Conservation (phyloP, 2,329 filamentous ascomycete genomes). For the Calonectria montana region DNA sequence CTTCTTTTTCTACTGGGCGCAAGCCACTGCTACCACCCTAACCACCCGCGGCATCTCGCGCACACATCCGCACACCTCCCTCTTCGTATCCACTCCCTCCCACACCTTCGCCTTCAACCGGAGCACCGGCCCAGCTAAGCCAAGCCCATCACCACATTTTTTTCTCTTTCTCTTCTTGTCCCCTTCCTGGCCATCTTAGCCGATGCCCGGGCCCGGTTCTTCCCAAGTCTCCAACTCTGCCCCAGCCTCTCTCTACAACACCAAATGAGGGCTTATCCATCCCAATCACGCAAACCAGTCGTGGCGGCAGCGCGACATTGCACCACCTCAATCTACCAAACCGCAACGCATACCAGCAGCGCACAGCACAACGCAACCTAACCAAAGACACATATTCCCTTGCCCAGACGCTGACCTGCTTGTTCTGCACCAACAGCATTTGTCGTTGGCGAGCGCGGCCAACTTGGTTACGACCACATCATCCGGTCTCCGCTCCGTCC, state of each 20-base stretch:
- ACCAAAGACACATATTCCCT: slow-evolving; percentile 19
- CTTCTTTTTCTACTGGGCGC: slow-evolving; percentile 15
- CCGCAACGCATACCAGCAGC: slow-evolving; percentile 22
- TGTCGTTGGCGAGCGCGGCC: slow-evolving; percentile 20
- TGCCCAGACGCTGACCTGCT: slow-evolving; percentile 21
- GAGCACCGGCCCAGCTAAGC: slow-evolving; percentile 13
- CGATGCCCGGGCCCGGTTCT: slow-evolving; percentile 16
- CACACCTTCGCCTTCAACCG: slow-evolving; percentile 6
- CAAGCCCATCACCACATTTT: slow-evolving; percentile 5
- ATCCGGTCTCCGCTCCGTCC: slow-evolving; percentile 20
- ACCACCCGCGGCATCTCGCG: slow-evolving; percentile 18
- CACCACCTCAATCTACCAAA: slow-evolving; percentile 25
- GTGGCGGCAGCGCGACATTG: slow-evolving; percentile 21
- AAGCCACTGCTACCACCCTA: slow-evolving; percentile 22
- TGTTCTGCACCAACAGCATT: slow-evolving; percentile 18
- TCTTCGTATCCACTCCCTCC: slow-evolving; percentile 12
- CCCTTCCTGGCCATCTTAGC: slow-evolving; percentile 16
- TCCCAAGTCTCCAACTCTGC: neutral
- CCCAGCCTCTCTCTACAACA: slow-evolving; percentile 11
- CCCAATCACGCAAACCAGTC: slow-evolving; percentile 13
- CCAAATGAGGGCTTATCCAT: slow-evolving; percentile 14
- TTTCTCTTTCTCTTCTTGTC: neutral
- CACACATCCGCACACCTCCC: slow-evolving; percentile 14
- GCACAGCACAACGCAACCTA: slow-evolving; percentile 23
- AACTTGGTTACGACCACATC: slow-evolving; percentile 18